Evolutionary conservation across 208 protist species (phyloP), one percentile per base, ranked within the genome.

Genomic region (Trypanosoma platydactyli): DNA sequence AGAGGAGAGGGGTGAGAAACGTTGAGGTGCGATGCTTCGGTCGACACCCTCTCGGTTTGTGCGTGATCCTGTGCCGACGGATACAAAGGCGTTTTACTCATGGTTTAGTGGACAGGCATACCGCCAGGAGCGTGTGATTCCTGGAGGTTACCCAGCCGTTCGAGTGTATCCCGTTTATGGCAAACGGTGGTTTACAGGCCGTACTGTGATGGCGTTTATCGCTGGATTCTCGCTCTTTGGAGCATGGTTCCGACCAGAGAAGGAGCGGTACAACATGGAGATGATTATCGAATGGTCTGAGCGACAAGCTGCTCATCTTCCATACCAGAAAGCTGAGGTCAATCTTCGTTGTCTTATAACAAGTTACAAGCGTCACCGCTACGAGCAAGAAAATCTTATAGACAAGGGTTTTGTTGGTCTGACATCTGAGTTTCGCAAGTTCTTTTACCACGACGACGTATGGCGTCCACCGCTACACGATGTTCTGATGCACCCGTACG

Each of bases 381-480:
- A 91, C 64, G 91, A 96, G 67, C 82, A 89, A 77, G 91, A 96
- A 62, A 89, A 88, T 68, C 64, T 96, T 53, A 84, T 96, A 49
- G 88, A 96, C 65, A 94, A 96, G 77, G 91, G 91, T 33, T 94
- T 83, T 68, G 88, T 96, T 5, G 91, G 91, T n/a, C 75, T 96
- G 42, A 96, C 88, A 12, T 88, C 81, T 3, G 88, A 96, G 74
- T 94, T 94, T 73, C 75, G 91, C 18, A 96, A 96, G 74, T 96
- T 96, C 74, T 96, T 96, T 73, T 96, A 96, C 73, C 91, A 96
- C 76, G 85, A 86, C 54, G 91, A 96, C 54, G 91, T 96, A n/a
- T 96, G 88, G 86, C 88, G 91, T 50, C 91, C 91, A 22, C 71
- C 74, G 24, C 65, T 96, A 64, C 84, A 94, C 69, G 91, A 96